A percentile compares a stretch with the other conserved stretches of the same genome.
phyloP scores from a whole-genome alignment of 169 alveolate genomes.

The Plasmodium coatneyi region DNA sequence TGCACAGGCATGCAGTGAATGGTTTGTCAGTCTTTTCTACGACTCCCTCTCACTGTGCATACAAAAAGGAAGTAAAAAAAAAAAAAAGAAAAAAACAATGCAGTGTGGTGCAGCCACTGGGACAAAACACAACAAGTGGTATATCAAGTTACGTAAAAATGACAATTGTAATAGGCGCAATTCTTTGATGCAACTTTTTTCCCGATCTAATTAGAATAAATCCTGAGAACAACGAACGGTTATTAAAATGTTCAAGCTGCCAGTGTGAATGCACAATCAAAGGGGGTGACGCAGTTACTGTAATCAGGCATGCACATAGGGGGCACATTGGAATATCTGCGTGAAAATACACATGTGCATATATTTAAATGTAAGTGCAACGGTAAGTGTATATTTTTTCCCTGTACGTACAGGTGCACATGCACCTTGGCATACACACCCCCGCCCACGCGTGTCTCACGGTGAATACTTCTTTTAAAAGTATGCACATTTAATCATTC shows the following conservation, averaged over 20 bases:
- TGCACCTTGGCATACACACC: background rate
- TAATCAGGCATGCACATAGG: background rate
- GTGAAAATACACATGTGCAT: background rate
- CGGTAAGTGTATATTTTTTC: background rate
- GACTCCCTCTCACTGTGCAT: background rate
- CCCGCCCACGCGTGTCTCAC: background rate
- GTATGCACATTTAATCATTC: slow-evolving; percentile 1
- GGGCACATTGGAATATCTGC: background rate
- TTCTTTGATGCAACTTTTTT: background rate
- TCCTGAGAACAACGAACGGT: background rate
- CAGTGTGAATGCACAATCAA: background rate
- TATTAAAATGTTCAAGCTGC: background rate
- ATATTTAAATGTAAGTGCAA: background rate
- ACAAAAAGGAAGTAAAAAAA: background rate
- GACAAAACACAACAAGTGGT: background rate
- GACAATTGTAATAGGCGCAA: background rate
- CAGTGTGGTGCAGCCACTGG: background rate
- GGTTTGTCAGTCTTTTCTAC: background rate
- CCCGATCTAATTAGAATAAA: background rate
- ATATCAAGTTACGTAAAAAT: background rate
- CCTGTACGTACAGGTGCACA: background rate
- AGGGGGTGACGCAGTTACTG: background rate
- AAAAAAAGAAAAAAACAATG: background rate
- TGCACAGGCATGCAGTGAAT: background rate
- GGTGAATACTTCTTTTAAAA: background rate